Conservation (phyloP, 768 basidiomycete species). For the Aureoboletus auriporus region DNA sequence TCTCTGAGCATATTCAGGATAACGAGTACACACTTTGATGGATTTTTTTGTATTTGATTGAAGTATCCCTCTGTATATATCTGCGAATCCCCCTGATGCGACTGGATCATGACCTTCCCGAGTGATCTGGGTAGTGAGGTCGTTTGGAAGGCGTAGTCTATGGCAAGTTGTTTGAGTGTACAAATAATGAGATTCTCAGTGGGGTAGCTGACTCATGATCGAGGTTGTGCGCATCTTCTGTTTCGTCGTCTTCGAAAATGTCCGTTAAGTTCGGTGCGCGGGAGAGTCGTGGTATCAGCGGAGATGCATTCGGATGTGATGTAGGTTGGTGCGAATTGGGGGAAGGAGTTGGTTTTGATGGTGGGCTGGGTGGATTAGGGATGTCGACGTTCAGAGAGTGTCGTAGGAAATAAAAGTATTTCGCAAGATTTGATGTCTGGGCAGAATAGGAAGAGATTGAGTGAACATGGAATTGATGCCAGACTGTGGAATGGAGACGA, state of each 20-base stretch:
- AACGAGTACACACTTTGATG: neutral
- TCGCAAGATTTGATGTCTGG: conserved; percentile 57
- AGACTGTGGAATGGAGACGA: conserved; percentile 28
- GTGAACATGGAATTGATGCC: conserved; percentile 6
- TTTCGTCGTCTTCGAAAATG: conserved; percentile 67
- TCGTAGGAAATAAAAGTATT: conserved; percentile 62
- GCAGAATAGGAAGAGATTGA: conserved; percentile 1
- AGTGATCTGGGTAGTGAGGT: neutral
- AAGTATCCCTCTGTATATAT: conserved; percentile 4
- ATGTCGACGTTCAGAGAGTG: conserved; percentile 49
- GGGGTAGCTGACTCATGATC: neutral
- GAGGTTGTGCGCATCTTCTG: conserved; percentile 1
- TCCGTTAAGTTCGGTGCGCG: conserved; percentile 63
- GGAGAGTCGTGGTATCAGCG: conserved; percentile 52
- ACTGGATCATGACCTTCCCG: neutral
- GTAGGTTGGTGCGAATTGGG: conserved; percentile 49
- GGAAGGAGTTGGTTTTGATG: conserved; percentile 37
- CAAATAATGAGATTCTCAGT: neutral
- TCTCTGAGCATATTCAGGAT: neutral
- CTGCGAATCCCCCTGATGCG: conserved; percentile 4
- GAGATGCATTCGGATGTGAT: conserved; percentile 40
- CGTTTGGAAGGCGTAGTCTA: neutral
- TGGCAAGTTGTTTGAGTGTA: neutral
- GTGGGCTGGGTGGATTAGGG: conserved; percentile 32
- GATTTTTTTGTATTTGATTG: neutral